Base-by-base conservation (phyloP, 106 monocot genomes). In the Phalaenopsis aphrodite region DNA sequence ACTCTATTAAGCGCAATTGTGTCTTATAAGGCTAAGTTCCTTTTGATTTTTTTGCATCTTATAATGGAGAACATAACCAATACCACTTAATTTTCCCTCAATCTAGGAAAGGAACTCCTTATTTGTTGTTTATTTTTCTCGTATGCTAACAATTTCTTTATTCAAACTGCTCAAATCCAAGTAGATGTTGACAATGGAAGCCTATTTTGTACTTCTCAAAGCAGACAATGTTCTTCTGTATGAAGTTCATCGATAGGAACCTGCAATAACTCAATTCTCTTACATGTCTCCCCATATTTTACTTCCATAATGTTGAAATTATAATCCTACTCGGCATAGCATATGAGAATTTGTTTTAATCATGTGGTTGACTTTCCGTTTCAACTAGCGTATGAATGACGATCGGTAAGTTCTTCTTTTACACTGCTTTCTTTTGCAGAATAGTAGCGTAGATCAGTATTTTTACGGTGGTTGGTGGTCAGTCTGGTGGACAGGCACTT, bases 381-480 rank as follows among this genome's bases (percentile, higher is more conserved):
- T 65, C 6, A 65, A 65, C 0, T 5, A 65, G 5, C 8, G 8
- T 65, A 65, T 65, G 64, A 24, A 65, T 14, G 23, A 21, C 21
- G 24, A 23, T 65, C 64, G 6, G 9, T 8, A 65, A 8, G 64
- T 65, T 65, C 24, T 61, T 19, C 16, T 61, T 1, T 48, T 48
- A 48, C 1, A 8, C 9, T 52, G 12, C 14, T 69, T 69, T 45
- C 55, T 56, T 5, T 41, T 72, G 49, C 87, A 90, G 90, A 75
- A 83, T 46, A 86, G 78, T 72, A 84, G 87, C 56, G 1, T 78
- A 42, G 18, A 55, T 38, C 75, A 79, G 49, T 94, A 87, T 38
- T 86, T 78, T 69, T 94, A 94, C 78, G 85, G 89, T 41, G 90
- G 90, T 24, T 94, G 93, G 93, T 91, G 90, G 90, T 87, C 93